Percentiles rank a stretch among this genome's conserved stretches.
Evolutionary conservation across 176 grass and related monocot genomes (phyloP).

Genomic region (Oryza australiensis): DNA sequence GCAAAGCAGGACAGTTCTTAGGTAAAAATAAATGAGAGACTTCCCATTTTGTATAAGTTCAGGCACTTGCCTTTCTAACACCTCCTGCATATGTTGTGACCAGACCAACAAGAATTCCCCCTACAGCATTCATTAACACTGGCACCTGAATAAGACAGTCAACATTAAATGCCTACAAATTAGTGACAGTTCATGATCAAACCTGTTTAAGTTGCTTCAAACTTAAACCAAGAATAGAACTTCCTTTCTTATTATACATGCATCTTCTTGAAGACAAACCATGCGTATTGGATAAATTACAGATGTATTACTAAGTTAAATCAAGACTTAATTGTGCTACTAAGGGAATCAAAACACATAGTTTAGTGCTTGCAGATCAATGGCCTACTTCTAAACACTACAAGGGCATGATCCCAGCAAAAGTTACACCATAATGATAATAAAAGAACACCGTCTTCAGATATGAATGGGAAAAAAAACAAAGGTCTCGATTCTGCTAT

Average conservation of each 20-base stretch:
- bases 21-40: slow-evolving; percentile 14
- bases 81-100: slow-evolving; percentile 94
- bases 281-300: neutral
- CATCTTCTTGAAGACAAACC: neutral
- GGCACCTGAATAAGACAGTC: slow-evolving; percentile 62
- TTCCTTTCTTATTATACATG: slow-evolving; percentile 21
- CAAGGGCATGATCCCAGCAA: neutral
- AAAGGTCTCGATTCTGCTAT: neutral
- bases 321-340: neutral
- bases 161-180: slow-evolving; percentile 17
- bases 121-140: slow-evolving; percentile 79
- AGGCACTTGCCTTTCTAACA: slow-evolving; percentile 80
- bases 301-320: slow-evolving; percentile 10
- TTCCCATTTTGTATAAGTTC: slow-evolving; percentile 33
- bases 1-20: slow-evolving; percentile 34
- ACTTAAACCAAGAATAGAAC: neutral
- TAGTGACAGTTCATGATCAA: slow-evolving; percentile 15
- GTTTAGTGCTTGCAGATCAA: neutral
- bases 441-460: neutral
- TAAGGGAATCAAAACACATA: slow-evolving; percentile 5
- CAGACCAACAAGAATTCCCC: slow-evolving; percentile 98
- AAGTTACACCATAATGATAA: neutral
- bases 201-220: neutral
- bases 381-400: slow-evolving; percentile 21
- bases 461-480: neutral